These are phyloP conservation scores for Cyclospora cayetanensis DNA, from an alignment of 169 alveolate genomes.

Conservation along the genomic window DNA sequence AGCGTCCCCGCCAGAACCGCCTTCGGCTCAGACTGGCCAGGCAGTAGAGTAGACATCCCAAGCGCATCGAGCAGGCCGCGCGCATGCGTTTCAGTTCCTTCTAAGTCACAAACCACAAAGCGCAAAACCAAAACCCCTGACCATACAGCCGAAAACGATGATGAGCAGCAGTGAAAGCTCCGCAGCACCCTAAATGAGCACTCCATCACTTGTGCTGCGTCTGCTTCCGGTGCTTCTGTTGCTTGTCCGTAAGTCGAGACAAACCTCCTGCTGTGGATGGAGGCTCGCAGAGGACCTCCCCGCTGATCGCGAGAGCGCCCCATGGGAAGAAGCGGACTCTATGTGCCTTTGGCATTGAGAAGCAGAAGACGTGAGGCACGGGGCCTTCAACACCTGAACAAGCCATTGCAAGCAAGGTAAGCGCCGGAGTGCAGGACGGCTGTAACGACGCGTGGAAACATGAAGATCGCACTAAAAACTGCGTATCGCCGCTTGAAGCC, in stretches of 20 bases:
- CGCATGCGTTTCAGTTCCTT: slow-evolving; percentile 1
- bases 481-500: too few species aligned
- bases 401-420: too few species aligned
- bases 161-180: not conserved
- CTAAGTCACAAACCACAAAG: not conserved
- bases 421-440: too few species aligned
- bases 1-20: slow-evolving; percentile 38
- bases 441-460: too few species aligned
- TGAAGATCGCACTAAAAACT: too few species aligned
- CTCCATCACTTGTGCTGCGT: not conserved
- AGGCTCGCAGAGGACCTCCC: slow-evolving; percentile 46
- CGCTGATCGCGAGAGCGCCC: slow-evolving; percentile 66
- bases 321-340: slow-evolving; percentile 68
- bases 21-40: not conserved
- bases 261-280: slow-evolving; percentile 6
- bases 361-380: slow-evolving; percentile 59
- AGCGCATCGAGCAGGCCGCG: not conserved
- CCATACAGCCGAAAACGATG: not conserved
- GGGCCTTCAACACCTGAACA: slow-evolving; percentile 70
- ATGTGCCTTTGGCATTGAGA: slow-evolving; percentile 59
- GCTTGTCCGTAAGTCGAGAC: not conserved
- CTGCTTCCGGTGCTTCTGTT: not conserved
- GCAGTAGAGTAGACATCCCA: not conserved
- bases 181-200: not conserved
- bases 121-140: not conserved